Conservation (phyloP, 2,329 filamentous ascomycete species). For the Fusarium tanahbumbuense region DNA sequence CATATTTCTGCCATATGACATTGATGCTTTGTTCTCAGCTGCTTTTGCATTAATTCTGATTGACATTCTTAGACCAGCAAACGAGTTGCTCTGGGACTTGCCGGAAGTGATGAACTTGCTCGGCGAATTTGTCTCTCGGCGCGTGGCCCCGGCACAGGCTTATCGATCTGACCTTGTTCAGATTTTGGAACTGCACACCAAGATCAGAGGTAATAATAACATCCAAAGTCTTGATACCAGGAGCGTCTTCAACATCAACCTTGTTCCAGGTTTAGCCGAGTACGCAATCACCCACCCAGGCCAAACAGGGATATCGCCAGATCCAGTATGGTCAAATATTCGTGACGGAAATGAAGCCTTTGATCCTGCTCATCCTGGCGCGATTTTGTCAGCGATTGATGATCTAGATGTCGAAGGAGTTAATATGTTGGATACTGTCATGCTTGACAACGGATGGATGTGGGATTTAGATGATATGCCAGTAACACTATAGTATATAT, state of each 20-base stretch:
- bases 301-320: constrained; percentile 18
- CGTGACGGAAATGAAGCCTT: not conserved
- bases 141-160: constrained; percentile 36
- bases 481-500: not conserved
- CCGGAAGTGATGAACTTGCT: constrained; percentile 36
- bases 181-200: constrained; percentile 30
- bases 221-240: not conserved
- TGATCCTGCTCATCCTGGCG: constrained; percentile 10
- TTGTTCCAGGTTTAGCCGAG: constrained; percentile 2
- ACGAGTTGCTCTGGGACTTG: constrained; percentile 36
- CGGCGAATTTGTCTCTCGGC: constrained; percentile 30
- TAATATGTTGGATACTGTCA: constrained; percentile 6
- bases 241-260: not conserved
- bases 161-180: constrained; percentile 33
- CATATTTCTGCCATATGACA: constrained; percentile 38
- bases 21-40: constrained; percentile 36
- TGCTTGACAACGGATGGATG: constrained; percentile 31
- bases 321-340: constrained; percentile 36
- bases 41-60: constrained; percentile 35
- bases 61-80: constrained; percentile 35
- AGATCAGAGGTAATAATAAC: constrained; percentile 9
- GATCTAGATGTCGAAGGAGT: constrained; percentile 24
- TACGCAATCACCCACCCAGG: constrained; percentile 20
- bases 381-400: constrained; percentile 35
- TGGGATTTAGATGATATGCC: constrained; percentile 25